A percentile compares a stretch with the other conserved stretches of the same genome.
phyloP scores from a whole-genome alignment of 495 filamentous ascomycete genomes.

The Penicillium bovifimosum region DNA sequence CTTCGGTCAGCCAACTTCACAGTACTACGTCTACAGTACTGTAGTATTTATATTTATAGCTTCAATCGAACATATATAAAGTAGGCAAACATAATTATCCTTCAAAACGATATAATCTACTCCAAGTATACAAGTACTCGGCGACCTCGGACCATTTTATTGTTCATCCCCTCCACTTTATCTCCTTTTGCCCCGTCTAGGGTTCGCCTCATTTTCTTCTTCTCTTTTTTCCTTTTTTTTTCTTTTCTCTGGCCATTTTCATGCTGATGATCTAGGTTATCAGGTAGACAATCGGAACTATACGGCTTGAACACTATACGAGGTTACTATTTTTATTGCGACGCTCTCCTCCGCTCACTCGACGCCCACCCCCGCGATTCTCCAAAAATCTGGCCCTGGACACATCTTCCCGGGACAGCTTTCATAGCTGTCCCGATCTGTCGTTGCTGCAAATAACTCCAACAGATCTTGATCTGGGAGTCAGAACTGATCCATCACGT shows the following conservation, averaged over 20 bases:
- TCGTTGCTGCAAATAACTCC: constrained; percentile 32
- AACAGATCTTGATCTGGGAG: constrained; percentile 10
- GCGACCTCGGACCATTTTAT: constrained; percentile 8
- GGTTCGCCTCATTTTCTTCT: not conserved
- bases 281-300: not conserved
- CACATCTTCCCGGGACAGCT: constrained; percentile 43
- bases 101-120: not conserved
- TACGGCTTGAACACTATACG: constrained; percentile 15
- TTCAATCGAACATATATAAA: not conserved
- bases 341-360: constrained; percentile 16
- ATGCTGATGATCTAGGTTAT: not conserved
- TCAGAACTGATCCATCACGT: constrained; percentile 31
- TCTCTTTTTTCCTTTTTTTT: not conserved
- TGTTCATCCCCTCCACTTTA: constrained; percentile 8
- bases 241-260: not conserved
- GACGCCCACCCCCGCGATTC: constrained; percentile 25
- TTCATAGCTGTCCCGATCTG: constrained; percentile 49
- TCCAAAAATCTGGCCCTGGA: constrained; percentile 45
- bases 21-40: too few relatives aligned
- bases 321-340: constrained; percentile 21
- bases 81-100: not conserved
- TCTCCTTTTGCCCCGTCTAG: constrained; percentile 3
- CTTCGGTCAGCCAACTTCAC: constrained; percentile 5
- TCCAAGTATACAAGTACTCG: not conserved
- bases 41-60: not conserved